Percentiles rank a stretch among this genome's conserved stretches.
Conservation (phyloP, 805 yeast genomes). For the Metschnikowia orientalis region DNA sequence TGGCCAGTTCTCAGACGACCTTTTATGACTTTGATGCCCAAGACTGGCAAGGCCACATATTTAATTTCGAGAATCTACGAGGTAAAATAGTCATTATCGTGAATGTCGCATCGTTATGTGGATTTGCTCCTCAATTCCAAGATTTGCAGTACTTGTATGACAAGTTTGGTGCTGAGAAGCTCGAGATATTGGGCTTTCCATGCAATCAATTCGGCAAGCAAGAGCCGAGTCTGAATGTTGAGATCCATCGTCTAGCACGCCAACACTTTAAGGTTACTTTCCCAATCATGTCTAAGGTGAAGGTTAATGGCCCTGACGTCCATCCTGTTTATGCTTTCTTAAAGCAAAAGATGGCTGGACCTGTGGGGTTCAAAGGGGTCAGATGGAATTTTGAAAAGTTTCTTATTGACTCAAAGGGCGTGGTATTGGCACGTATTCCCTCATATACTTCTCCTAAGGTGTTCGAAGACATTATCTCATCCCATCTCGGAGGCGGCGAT, state of each 20-base stretch:
- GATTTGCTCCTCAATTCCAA: conserved; percentile 37
- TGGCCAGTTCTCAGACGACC: no score
- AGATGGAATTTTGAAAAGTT: conserved; percentile 83
- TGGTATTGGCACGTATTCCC: conserved; percentile 56
- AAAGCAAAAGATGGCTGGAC: conserved; percentile 24
- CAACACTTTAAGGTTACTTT: conserved; percentile 30
- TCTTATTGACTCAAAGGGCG: conserved; percentile 53
- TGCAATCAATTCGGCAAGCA: conserved; percentile 85
- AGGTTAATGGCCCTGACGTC: conserved; percentile 34
- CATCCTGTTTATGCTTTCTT: conserved; percentile 28
- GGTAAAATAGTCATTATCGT: conserved; percentile 24
- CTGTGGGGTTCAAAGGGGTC: conserved; percentile 42
- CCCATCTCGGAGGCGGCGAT: no score
- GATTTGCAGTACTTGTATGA: conserved; percentile 67
- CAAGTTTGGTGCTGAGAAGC: conserved; percentile 58
- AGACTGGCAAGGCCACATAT: conserved; percentile 2
- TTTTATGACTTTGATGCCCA: conserved; percentile 5
- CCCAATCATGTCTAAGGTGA: conserved; percentile 34
- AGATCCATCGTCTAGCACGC: conserved; percentile 21
- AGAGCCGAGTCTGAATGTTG: conserved; percentile 59
- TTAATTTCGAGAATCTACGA: conserved; percentile 13
- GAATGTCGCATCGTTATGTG: conserved; percentile 23
- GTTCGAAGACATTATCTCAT: conserved; percentile 36
- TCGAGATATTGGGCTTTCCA: conserved; percentile 78
- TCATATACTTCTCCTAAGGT: conserved; percentile 65